Evolutionary conservation across 495 filamentous ascomycete genomes (phyloP).

Genomic region (Penicillium steckii): DNA sequence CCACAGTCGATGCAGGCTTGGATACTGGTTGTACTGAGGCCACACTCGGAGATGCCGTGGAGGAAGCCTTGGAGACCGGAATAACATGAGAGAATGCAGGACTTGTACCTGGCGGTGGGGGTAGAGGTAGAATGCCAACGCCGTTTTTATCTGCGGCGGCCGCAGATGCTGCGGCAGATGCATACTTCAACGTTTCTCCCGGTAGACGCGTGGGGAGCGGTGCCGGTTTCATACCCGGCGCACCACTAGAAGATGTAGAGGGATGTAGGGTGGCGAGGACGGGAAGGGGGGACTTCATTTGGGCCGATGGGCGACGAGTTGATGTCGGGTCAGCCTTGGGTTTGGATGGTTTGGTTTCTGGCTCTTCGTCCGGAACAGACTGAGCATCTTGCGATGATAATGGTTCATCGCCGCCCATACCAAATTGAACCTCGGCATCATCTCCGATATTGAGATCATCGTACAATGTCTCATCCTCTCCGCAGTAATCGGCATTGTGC

Average conservation of each 20-base stretch:
- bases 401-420: constrained; percentile 79
- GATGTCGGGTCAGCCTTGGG: constrained; percentile 43
- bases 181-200: constrained; percentile 92
- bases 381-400: constrained; percentile 94
- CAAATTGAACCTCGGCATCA: constrained; percentile 79
- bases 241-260: constrained; percentile 53
- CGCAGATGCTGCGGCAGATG: constrained; percentile 91
- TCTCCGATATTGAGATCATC: constrained; percentile 91
- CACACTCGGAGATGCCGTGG: constrained; percentile 53
- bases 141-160: constrained; percentile 86
- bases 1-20: constrained; percentile 34
- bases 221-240: constrained; percentile 87
- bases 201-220: constrained; percentile 79
- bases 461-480: constrained; percentile 92
- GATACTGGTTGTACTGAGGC: constrained; percentile 52
- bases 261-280: constrained; percentile 75
- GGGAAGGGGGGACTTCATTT: constrained; percentile 91
- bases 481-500: constrained; percentile 75
- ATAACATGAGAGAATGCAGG: constrained; percentile 44
- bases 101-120: constrained; percentile 74
- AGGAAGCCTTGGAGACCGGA: constrained; percentile 45
- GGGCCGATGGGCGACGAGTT: constrained; percentile 77
- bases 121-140: constrained; percentile 88
- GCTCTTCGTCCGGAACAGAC: constrained; percentile 81
- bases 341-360: constrained; percentile 62